phyloP scores from a whole-genome alignment of 768 basidiomycete species.

The Dacryopinax spathularia region DNA sequence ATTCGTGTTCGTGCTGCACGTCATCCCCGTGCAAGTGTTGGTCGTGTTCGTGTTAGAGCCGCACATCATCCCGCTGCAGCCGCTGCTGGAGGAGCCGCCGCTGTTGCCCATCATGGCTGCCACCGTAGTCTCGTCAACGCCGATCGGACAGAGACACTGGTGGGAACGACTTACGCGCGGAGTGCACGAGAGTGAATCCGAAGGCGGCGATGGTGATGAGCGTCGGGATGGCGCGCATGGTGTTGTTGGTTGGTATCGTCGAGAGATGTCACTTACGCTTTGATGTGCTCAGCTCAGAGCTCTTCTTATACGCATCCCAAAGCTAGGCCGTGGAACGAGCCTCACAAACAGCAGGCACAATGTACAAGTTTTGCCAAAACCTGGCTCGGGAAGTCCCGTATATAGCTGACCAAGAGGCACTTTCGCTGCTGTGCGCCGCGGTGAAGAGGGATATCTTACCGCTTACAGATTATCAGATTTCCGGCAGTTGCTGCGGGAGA shows the following conservation, averaged over 20 bases:
- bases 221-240: neutral
- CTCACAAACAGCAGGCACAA: too few relatives aligned
- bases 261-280: neutral
- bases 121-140: neutral
- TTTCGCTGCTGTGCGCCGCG: too few relatives aligned
- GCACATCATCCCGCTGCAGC: neutral
- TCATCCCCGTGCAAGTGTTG: slow-evolving; percentile 1
- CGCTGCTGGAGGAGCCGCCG: neutral
- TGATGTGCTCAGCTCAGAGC: too few relatives aligned
- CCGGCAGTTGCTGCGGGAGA: too few relatives aligned
- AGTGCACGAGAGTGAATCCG: neutral
- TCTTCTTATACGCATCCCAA: too few relatives aligned
- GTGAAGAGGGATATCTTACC: too few relatives aligned
- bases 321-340: too few relatives aligned
- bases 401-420: too few relatives aligned
- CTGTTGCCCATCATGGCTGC: neutral
- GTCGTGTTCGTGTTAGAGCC: neutral
- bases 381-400: too few relatives aligned
- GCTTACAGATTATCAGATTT: too few relatives aligned
- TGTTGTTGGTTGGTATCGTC: neutral
- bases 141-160: neutral
- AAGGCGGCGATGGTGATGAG: neutral
- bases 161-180: neutral
- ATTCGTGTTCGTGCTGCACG: too few relatives aligned
- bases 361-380: too few relatives aligned